phyloP scores from a whole-genome alignment of 2,329 filamentous ascomycete species.

The Emergomyces pasteurianus region DNA sequence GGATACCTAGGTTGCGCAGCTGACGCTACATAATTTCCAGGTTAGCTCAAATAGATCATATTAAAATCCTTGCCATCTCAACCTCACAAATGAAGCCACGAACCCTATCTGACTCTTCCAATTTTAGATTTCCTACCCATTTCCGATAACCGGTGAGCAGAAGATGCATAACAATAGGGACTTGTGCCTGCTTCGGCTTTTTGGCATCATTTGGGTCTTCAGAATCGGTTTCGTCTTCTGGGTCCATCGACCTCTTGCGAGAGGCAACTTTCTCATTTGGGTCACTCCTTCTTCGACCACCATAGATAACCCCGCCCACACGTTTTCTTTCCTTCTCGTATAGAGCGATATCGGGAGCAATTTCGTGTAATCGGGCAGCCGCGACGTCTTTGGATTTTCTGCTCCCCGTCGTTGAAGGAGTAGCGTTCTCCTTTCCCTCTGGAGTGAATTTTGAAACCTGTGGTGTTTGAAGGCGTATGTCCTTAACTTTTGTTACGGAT shows the following conservation, averaged over 20 bases:
- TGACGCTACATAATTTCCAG: conserved; percentile 47
- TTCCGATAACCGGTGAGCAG: conserved; percentile 72
- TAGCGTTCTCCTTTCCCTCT: conserved; percentile 72
- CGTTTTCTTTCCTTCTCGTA: conserved; percentile 94
- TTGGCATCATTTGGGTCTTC: conserved; percentile 45
- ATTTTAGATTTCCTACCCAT: conserved; percentile 60
- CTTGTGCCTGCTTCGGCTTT: conserved; percentile 48
- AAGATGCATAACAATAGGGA: conserved; percentile 60
- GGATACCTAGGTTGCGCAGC: conserved; percentile 71
- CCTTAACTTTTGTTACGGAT: conserved; percentile 20
- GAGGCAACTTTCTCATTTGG: conserved; percentile 22
- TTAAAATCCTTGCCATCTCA: background rate
- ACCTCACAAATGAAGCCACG: conserved; percentile 22
- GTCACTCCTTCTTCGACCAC: conserved; percentile 38
- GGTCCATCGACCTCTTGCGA: conserved; percentile 34
- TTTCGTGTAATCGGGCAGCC: conserved; percentile 58
- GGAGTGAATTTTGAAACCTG: conserved; percentile 38
- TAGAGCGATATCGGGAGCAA: conserved; percentile 73
- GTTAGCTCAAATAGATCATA: background rate
- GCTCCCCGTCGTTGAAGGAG: conserved; percentile 62
- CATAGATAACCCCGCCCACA: conserved; percentile 52
- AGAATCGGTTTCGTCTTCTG: conserved; percentile 36
- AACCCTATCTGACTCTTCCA: conserved; percentile 72
- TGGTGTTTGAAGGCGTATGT: conserved; percentile 39
- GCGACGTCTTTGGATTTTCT: conserved; percentile 84